Conservation (phyloP, 306 rosid species). For the Ormosia semicastrata region DNA sequence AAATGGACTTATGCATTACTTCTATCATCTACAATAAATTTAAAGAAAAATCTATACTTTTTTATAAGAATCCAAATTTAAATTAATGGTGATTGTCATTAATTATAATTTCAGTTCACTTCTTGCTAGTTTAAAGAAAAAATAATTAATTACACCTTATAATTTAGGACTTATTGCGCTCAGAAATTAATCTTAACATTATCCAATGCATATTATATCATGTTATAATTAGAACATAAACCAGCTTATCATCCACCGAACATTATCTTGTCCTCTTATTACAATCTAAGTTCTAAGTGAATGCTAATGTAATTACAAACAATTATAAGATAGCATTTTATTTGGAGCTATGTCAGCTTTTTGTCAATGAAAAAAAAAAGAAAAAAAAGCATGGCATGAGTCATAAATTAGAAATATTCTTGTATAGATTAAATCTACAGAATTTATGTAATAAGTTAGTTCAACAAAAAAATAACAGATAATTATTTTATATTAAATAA, state of each 20-base stretch:
- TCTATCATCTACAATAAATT: too few species aligned
- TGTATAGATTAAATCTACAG: too few species aligned
- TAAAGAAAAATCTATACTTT: too few species aligned
- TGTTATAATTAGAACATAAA: not conserved
- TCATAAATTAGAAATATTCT: not conserved
- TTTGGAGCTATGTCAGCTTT: not conserved
- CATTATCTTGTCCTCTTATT: constrained; percentile 22
- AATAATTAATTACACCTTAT: not conserved
- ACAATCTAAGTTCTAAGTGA: not conserved
- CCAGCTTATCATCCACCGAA: constrained; percentile 5
- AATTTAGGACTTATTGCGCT: not conserved
- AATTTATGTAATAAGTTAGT: too few species aligned
- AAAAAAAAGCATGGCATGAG: not conserved
- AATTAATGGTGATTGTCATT: not conserved
- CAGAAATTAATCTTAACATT: not conserved
- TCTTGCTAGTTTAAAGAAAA: not conserved
- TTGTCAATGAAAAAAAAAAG: not conserved
- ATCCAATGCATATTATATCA: not conserved
- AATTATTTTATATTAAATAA: too few species aligned
- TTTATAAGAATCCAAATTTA: too few species aligned
- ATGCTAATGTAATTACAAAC: not conserved
- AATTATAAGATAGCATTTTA: not conserved
- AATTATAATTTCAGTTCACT: not conserved
- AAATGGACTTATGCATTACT: too few species aligned
- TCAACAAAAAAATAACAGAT: too few species aligned